phyloP scores from a whole-genome alignment of 1,284 basidiomycete genomes.

The Ustilago shanxiensis region DNA sequence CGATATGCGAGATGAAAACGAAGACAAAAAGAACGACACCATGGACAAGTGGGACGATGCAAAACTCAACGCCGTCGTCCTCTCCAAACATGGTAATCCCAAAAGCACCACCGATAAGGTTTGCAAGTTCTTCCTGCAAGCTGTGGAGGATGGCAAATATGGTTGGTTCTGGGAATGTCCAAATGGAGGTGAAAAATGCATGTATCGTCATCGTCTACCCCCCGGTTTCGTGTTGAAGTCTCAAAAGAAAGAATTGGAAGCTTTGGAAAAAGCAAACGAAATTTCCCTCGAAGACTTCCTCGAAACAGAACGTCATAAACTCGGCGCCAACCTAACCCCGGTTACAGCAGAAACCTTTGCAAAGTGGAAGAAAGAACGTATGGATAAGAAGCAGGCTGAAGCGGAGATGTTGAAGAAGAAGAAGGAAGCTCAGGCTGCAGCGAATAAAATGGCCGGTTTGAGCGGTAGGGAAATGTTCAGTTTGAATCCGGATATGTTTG shows the following conservation, averaged over 20 bases:
- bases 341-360: slow-evolving; percentile 95
- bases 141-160: slow-evolving; percentile 91
- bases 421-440: slow-evolving; percentile 85
- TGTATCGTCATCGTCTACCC: slow-evolving; percentile 94
- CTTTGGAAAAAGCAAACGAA: slow-evolving; percentile 82
- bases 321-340: slow-evolving; percentile 80
- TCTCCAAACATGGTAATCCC: slow-evolving; percentile 90
- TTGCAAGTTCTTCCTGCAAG: slow-evolving; percentile 96
- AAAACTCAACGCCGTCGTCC: slow-evolving; percentile 86
- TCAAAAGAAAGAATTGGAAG: slow-evolving; percentile 76
- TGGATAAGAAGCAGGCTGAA: slow-evolving; percentile 79
- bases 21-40: slow-evolving; percentile 80
- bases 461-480: slow-evolving; percentile 91
- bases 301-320: slow-evolving; percentile 92
- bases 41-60: slow-evolving; percentile 99
- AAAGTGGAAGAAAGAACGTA: slow-evolving; percentile 82
- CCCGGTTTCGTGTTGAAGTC: slow-evolving; percentile 88
- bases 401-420: slow-evolving; percentile 89
- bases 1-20: slow-evolving; percentile 79
- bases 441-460: slow-evolving; percentile 93
- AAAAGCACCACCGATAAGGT: slow-evolving; percentile 92
- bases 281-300: slow-evolving; percentile 97
- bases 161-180: slow-evolving; percentile 85
- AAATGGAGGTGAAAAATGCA: slow-evolving; percentile 79
- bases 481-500: slow-evolving; percentile 96